These are phyloP conservation scores for Dactylorhiza incarnata DNA, from an alignment of 106 monocot species.

Conservation along the genomic window DNA sequence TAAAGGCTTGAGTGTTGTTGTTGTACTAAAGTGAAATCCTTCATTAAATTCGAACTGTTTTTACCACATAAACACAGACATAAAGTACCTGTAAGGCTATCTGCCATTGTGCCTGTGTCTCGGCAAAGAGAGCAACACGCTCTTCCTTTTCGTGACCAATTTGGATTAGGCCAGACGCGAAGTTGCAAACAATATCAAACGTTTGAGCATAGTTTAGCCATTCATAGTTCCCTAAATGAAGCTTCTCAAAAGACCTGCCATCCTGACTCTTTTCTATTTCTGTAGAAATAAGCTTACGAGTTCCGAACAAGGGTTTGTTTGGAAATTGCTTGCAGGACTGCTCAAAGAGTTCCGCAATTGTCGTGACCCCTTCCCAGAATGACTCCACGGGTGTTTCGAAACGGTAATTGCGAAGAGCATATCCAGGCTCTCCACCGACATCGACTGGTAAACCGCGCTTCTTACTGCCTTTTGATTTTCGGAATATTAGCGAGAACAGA, in stretches of 20 bases:
- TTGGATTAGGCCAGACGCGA: slow-evolving; percentile 67
- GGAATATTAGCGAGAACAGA: slow-evolving; percentile 34
- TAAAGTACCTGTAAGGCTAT: slow-evolving; percentile 75
- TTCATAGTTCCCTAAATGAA: slow-evolving; percentile 81
- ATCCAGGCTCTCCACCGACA: slow-evolving; percentile 79
- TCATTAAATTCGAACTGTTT: neutral
- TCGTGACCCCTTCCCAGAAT: slow-evolving; percentile 69
- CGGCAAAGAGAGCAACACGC: slow-evolving; percentile 87
- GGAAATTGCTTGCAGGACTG: slow-evolving; percentile 55
- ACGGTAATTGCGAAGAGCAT: slow-evolving; percentile 62
- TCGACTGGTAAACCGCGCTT: slow-evolving; percentile 73
- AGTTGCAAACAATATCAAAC: slow-evolving; percentile 54
- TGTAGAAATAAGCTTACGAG: slow-evolving; percentile 63
- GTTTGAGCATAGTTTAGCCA: slow-evolving; percentile 69
- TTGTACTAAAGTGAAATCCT: neutral
- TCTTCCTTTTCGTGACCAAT: slow-evolving; percentile 70
- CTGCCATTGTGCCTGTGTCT: slow-evolving; percentile 86
- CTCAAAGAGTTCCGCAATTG: slow-evolving; percentile 83
- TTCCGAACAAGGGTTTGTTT: slow-evolving; percentile 49
- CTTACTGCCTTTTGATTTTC: slow-evolving; percentile 39
- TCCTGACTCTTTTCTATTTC: slow-evolving; percentile 53
- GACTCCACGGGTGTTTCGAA: slow-evolving; percentile 55
- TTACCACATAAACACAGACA: neutral
- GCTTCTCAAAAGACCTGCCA: slow-evolving; percentile 91
- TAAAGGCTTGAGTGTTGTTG: too few species aligned